Evolutionary conservation across 208 protist genomes (phyloP).

Genomic region (Crithidia acanthocephali): DNA sequence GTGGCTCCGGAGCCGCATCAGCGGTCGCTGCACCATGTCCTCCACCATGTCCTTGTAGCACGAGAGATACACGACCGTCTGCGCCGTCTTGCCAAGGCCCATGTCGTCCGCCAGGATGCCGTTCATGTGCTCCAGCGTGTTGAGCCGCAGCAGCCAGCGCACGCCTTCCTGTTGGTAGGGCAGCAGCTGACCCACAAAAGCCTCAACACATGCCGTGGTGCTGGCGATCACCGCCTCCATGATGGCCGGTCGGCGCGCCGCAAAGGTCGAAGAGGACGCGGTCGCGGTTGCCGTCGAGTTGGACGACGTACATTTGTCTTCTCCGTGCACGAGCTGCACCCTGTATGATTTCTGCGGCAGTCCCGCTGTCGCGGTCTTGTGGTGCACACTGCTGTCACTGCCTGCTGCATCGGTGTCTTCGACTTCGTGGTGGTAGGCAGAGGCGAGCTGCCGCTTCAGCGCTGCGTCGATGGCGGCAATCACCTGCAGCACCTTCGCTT

Average conservation of each 20-base stretch:
- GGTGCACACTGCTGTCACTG: background rate
- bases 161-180: slow-evolving; percentile 97
- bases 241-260: slow-evolving; percentile 17
- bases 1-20: slow-evolving; percentile 13
- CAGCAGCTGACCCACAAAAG: slow-evolving; percentile 67
- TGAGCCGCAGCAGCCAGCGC: slow-evolving; percentile 95
- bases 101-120: slow-evolving; percentile 97
- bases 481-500: slow-evolving; percentile 33
- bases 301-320: no score
- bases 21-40: slow-evolving; percentile 29
- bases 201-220: slow-evolving; percentile 26
- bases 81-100: slow-evolving; percentile 98
- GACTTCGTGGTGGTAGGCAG: slow-evolving; percentile 11
- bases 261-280: slow-evolving; percentile 2
- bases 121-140: slow-evolving; percentile 88
- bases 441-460: slow-evolving; percentile 34
- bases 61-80: slow-evolving; percentile 91
- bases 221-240: slow-evolving; percentile 38
- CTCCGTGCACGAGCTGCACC: no score
- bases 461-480: slow-evolving; percentile 35
- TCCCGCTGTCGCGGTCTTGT: no score
- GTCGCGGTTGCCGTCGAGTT: background rate
- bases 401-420: background rate
- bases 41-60: slow-evolving; percentile 63
- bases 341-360: no score